phyloP scores from a whole-genome alignment of 78 protist genomes.

The Polysphondylium violaceum region DNA sequence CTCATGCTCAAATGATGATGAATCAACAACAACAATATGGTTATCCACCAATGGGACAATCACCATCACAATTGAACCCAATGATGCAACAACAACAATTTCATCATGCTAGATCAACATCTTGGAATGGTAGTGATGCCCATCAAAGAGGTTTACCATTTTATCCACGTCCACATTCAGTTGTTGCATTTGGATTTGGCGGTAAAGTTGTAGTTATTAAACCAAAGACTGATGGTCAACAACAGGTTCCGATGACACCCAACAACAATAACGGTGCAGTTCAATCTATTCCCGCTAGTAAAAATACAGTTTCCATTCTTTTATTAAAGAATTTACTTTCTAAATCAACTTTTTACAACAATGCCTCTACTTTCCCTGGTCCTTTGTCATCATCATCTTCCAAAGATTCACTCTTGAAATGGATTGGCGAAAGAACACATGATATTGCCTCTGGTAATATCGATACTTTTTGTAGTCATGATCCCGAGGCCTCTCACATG shows the following conservation, averaged over 20 bases:
- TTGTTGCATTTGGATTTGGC: constrained; percentile 79
- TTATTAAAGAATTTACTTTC: constrained; percentile 3
- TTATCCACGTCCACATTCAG: constrained; percentile 71
- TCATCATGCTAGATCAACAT: constrained; percentile 31
- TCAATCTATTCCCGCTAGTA: neutral
- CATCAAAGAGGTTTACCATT: constrained; percentile 15
- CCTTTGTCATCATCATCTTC: constrained; percentile 46
- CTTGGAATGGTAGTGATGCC: constrained; percentile 33
- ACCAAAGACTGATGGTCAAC: neutral
- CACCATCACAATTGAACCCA: neutral
- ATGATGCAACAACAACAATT: neutral
- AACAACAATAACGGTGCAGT: neutral
- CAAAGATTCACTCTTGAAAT: constrained; percentile 49
- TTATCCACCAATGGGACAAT: neutral
- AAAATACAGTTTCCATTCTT: constrained; percentile 12
- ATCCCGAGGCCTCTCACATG: constrained; percentile 44
- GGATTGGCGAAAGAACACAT: constrained; percentile 48
- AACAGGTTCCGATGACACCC: neutral
- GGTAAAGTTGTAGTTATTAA: constrained; percentile 46
- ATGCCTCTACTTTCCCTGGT: constrained; percentile 74
- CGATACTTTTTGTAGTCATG: constrained; percentile 26
- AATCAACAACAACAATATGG: constrained; percentile 23
- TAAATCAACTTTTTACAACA: constrained; percentile 10
- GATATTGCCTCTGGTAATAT: constrained; percentile 36
- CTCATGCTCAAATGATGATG: too few relatives aligned